Evolutionary conservation across 805 yeast genomes (phyloP).

Genomic region (Yarrowia alimentaria): DNA sequence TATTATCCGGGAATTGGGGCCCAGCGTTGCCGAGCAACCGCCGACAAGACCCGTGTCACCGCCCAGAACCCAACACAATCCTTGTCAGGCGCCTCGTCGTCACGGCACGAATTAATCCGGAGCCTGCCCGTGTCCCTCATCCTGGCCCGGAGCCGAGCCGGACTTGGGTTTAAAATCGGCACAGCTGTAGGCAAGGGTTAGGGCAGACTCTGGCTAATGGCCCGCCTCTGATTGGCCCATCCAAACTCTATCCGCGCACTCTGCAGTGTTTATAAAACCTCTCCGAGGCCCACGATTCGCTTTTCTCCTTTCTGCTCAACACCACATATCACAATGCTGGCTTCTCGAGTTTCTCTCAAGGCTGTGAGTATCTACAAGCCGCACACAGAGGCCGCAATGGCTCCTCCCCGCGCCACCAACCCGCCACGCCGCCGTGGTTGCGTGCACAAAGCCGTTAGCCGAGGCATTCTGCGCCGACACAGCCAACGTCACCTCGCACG

Average conservation of each 20-base stretch:
- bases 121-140: too few relatives aligned
- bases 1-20: too few relatives aligned
- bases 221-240: slow-evolving; percentile 4
- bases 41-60: too few relatives aligned
- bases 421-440: too few relatives aligned
- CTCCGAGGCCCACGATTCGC: slow-evolving; percentile 18
- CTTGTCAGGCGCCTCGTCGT: too few relatives aligned
- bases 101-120: slow-evolving; percentile 5
- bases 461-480: too few relatives aligned
- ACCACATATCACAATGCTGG: slow-evolving; percentile 21
- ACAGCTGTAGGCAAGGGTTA: slow-evolving; percentile 5
- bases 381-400: too few relatives aligned
- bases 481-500: too few relatives aligned
- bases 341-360: slow-evolving; percentile 27
- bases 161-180: slow-evolving; percentile 12
- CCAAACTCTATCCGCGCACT: neutral
- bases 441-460: too few relatives aligned
- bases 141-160: slow-evolving; percentile 23
- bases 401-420: too few relatives aligned
- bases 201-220: slow-evolving; percentile 17
- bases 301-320: slow-evolving; percentile 26
- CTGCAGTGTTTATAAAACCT: slow-evolving; percentile 25
- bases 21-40: too few relatives aligned
- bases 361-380: slow-evolving; percentile 25
- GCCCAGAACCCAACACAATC: too few relatives aligned